Evolutionary conservation across 345 rosid genomes (phyloP).

Genomic region (Cardamine resedifolia): DNA sequence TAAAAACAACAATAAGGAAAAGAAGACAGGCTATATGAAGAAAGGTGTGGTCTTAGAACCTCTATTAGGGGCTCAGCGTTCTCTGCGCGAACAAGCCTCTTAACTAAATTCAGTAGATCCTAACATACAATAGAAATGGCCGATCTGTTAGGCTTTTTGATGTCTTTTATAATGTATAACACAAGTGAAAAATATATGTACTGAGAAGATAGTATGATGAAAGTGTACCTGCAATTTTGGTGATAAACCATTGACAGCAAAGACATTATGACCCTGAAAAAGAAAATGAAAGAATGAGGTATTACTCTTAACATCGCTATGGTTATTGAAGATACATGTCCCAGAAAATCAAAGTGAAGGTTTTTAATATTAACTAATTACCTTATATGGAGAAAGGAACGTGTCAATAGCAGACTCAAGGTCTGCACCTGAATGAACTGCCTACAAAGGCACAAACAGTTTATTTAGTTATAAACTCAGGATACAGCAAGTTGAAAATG

Average conservation of each 20-base stretch:
- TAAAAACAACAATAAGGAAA: background rate
- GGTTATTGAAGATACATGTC: slow-evolving; percentile 11
- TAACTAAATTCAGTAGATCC: slow-evolving; percentile 68
- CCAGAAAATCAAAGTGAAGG: background rate
- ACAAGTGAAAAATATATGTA: slow-evolving; percentile 1
- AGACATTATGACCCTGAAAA: slow-evolving; percentile 81
- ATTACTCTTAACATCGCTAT: background rate
- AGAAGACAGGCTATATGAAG: background rate
- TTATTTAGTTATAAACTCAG: slow-evolving; percentile 13
- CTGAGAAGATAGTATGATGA: background rate
- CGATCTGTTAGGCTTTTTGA: slow-evolving; percentile 1
- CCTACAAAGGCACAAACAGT: slow-evolving; percentile 45
- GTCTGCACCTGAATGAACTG: slow-evolving; percentile 99
- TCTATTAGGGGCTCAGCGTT: slow-evolving; percentile 70
- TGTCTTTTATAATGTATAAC: background rate
- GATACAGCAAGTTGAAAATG: background rate
- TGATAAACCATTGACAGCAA: slow-evolving; percentile 48
- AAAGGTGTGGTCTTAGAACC: slow-evolving; percentile 45
- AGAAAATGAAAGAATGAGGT: slow-evolving; percentile 30
- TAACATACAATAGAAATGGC: slow-evolving; percentile 32
- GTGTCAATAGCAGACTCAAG: slow-evolving; percentile 89
- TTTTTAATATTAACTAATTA: slow-evolving; percentile 4
- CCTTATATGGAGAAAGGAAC: slow-evolving; percentile 39
- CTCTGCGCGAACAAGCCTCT: slow-evolving; percentile 71
- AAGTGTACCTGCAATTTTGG: slow-evolving; percentile 36